Evolutionary conservation across 352 stramenopile genomes (phyloP), one percentile per base, ranked within the genome.

Genomic region (Globisporangium middletonii): DNA sequence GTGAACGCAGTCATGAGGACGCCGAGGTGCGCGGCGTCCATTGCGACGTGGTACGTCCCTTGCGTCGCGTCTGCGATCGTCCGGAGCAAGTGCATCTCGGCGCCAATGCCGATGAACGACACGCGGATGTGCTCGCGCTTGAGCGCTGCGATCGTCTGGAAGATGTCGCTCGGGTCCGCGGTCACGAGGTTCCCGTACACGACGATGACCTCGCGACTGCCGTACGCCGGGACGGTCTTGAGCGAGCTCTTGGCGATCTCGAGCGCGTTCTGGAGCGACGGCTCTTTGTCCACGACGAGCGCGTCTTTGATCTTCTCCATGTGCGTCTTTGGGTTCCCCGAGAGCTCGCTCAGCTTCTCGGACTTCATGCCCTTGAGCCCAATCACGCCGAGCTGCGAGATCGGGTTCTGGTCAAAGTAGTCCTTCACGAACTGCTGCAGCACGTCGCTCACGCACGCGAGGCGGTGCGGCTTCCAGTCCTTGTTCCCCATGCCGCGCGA

Each of bases 131-230:
- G 89, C 45, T 96, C 85, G 26, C 80, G 65, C 68, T 97, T 87
- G 23, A 99, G 75, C 51, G 84, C 73, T 7, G 94, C 82, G 18
- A 99, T 82, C 18, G 88, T 97, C 53, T 90, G 73, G 71, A 98
- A 92, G 49, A 99, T 97, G 71, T 99, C 88, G 41, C 95, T 94
- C 5, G 96, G 96, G 73, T 99, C 97, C 46, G 92, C 97, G 2
- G 96, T 98, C 37, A 94, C 92, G 9, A 99, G 74, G 60, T 92
- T 97, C 38, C 89, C 93, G 57, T 96, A 97, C 30, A 99, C 59
- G 26, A 99, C 86, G 7, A 99, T 70, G 50, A 99, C 80, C 77
- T 96, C 84, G 18, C 83, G 80, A 49, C 79, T 91, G n/a, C 84
- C 84, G 50, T 94, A 94, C 26, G 81, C 77, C 1, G 81, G 83